Evolutionary conservation across 2,329 filamentous ascomycete genomes (phyloP), one percentile per base, ranked within the genome.

Genomic region (Fusarium brachygibbosum): DNA sequence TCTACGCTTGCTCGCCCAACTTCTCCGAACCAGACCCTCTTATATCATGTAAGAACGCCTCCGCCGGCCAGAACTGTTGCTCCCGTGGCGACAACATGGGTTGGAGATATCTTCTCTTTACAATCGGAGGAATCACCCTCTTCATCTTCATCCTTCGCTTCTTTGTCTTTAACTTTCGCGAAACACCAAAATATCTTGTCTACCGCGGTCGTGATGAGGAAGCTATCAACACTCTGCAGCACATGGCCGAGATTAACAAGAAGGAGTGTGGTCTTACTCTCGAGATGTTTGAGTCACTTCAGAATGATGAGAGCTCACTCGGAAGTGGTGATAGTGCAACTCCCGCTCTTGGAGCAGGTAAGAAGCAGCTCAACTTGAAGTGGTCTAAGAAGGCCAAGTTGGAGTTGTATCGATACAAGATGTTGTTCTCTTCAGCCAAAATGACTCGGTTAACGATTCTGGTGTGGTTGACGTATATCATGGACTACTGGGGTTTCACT

Each of bases 1-100:
- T 78, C 5, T 83, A 83, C 69, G 83, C 82, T 2, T 87, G 85
- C 75, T 79, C 77, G 0, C 84, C 85, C 28, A 85, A 86, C 71
- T 86, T 85, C 71, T 81, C 82, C 9, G 80, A 84, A 58, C 59
- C 71, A 1, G 17, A 70, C 1, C 76, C 82, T 0, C 73, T 86
- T 0, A 79, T 78, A 5, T 83, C 84, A 1, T 88, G 86, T 69
- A 77, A 76, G 11, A 76, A 69, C 0, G 77, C 76, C 3, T 51
- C 68, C 0, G 17, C 67, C 0, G 77, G 74, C 0, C 68, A 75
- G 0, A 72, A 70, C 1, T 79, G 77, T 4, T 86, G 84, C 63
- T 76, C 79, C 9, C 76, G 75, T 16, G 57, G 72, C 0, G 75
- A 79, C 25, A 86, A 86, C 68, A 83, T 83, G 82, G 84, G 84